Percentiles rank a stretch among this genome's conserved stretches.
Conservation (phyloP, 176 grass and related monocot species). For the Coix lacrymajobi region DNA sequence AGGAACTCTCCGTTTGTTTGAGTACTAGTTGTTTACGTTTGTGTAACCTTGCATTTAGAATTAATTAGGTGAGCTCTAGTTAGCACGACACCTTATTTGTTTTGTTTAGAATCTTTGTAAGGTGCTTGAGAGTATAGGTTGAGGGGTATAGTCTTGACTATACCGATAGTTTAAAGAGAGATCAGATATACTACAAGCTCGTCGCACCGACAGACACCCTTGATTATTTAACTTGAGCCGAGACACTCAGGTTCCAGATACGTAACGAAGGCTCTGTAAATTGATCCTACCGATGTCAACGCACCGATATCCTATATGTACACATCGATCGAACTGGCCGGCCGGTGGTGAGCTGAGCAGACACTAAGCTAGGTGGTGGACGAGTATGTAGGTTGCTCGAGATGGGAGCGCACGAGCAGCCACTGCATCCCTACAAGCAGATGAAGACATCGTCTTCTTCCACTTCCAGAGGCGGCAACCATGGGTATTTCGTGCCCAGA, state of each 20-base stretch:
- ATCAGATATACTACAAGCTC: background rate
- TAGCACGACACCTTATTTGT: too few relatives aligned
- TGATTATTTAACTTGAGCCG: background rate
- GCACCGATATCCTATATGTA: background rate
- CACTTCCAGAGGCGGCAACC: background rate
- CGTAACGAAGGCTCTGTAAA: background rate
- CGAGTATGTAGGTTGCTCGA: background rate
- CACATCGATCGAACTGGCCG: background rate
- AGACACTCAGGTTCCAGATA: background rate
- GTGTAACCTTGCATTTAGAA: too few relatives aligned
- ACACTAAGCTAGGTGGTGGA: background rate
- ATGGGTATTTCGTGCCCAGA: background rate
- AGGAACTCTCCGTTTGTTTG: too few relatives aligned
- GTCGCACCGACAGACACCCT: background rate
- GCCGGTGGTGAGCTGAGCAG: background rate
- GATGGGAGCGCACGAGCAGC: slow-evolving; percentile 10
- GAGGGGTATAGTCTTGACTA: too few relatives aligned
- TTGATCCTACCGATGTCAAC: background rate
- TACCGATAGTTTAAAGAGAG: too few relatives aligned
- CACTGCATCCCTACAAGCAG: background rate
- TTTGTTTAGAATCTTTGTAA: too few relatives aligned
- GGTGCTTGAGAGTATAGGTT: too few relatives aligned
- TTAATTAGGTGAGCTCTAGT: too few relatives aligned
- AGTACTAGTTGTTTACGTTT: too few relatives aligned
- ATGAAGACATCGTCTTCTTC: background rate